Base-by-base conservation (phyloP, 345 rosid genomes). In the Lepidium africanum region DNA sequence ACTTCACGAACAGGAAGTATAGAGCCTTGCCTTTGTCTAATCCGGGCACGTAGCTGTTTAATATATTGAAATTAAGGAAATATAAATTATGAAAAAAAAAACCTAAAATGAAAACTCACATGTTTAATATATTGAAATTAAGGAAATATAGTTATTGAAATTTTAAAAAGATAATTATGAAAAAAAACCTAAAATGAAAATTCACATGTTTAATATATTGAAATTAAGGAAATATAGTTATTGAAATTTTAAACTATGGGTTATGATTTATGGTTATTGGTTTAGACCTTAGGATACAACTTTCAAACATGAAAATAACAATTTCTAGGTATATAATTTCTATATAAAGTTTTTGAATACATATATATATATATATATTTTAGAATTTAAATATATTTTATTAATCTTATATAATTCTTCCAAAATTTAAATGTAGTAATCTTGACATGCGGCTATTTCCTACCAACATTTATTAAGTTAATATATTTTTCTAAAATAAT, bases 21-120 rank as follows among this genome's bases (percentile, higher is more conserved):
- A 92, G 83, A 14, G 83, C 98, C 75, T 88, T 92, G 6, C 98
- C 98, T 71, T 85, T 79, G 82, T 86, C 91, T 70, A 92, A 66
- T 12, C 81, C 93, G 1, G 87, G 90, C 50, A 86, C 87, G 71
- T 86, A 89, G 11, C 97, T 89, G 71, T 25, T 41, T 1, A 17
- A 12, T 12, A 2, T 37, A 4, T 64, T 14, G 0, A 23, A 21
- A 21, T 15, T 7, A 23, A 10, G 15, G 5, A 49, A 23, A 14
- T 14, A 21, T 25, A 27, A n/a, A n/a, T n/a, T n/a, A 21, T 23
- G 3, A n/a, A n/a, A 9, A 60, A 14, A 15, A 30, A 0, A n/a
- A 2, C 1, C 9, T 2, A 4, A 41, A 14, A 1, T 3, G 3
- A 60, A 14, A 2, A 15, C n/a, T n/a, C 2, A 13, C 0, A 14